These are phyloP conservation scores for Smithsoniella earleae DNA, from an alignment of 163 green algal species.

Conservation along the genomic window DNA sequence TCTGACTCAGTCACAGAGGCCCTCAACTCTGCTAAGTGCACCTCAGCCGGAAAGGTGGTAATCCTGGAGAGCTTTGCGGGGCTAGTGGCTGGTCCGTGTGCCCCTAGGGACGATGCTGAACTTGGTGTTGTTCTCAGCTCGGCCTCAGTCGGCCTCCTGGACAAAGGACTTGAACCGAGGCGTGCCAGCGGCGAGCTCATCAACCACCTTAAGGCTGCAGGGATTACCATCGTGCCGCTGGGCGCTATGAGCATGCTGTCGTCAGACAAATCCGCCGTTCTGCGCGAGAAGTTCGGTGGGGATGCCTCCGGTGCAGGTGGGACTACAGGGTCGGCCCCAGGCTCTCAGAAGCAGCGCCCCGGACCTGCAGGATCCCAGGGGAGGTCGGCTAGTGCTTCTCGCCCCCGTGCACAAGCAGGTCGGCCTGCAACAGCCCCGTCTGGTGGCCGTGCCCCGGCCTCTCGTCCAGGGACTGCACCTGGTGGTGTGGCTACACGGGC, in stretches of 20 bases:
- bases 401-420: too few relatives aligned
- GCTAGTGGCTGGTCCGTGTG: slow-evolving; percentile 18
- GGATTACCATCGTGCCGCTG: slow-evolving; percentile 37
- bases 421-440: too few relatives aligned
- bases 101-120: background rate
- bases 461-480: too few relatives aligned
- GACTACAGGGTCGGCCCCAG: background rate
- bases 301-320: background rate
- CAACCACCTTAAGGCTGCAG: background rate
- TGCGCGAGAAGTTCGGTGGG: slow-evolving; percentile 5
- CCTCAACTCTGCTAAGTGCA: background rate
- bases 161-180: slow-evolving; percentile 67
- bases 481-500: too few relatives aligned
- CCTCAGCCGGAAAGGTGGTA: slow-evolving; percentile 52
- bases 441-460: too few relatives aligned
- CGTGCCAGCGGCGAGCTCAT: slow-evolving; percentile 47
- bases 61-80: slow-evolving; percentile 66
- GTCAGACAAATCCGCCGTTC: background rate
- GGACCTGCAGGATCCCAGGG: background rate
- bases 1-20: background rate
- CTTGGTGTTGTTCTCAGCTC: slow-evolving; percentile 33
- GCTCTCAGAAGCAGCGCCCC: background rate
- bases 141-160: slow-evolving; percentile 40
- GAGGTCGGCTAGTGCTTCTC: background rate
- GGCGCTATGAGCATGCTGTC: slow-evolving; percentile 39